These are phyloP conservation scores for Colletotrichum spaethianum DNA, from an alignment of 2,329 filamentous ascomycete genomes.

Conservation along the genomic window DNA sequence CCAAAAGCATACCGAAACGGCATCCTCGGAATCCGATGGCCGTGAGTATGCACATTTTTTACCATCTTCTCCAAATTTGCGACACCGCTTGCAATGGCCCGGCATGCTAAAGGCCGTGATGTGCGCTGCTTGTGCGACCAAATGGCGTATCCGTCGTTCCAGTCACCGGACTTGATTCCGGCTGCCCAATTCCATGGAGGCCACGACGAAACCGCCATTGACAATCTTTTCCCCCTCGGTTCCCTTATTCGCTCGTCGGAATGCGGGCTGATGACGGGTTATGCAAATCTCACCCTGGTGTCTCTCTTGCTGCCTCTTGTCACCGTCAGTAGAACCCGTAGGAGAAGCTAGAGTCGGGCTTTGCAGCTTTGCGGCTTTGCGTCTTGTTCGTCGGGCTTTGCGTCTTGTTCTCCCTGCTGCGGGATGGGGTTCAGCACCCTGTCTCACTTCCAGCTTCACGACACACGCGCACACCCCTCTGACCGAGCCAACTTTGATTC, in stretches of 20 bases:
- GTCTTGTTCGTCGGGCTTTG: constrained; percentile 1
- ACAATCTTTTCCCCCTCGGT: constrained; percentile 1
- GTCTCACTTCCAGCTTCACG: constrained; percentile 27
- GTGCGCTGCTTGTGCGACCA: background rate
- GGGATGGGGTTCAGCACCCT: background rate
- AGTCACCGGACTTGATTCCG: constrained; percentile 20
- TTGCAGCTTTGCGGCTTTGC: too few relatives aligned
- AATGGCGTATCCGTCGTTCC: constrained; percentile 13
- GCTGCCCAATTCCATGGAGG: constrained; percentile 18
- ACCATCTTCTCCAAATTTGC: background rate
- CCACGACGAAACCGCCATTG: constrained; percentile 17
- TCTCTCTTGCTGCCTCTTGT: constrained; percentile 9
- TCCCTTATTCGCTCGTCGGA: constrained; percentile 12
- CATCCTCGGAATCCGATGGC: constrained; percentile 12
- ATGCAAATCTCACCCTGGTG: constrained; percentile 10
- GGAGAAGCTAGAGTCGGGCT: background rate
- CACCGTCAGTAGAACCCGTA: background rate
- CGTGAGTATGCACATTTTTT: background rate
- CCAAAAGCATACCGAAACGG: background rate
- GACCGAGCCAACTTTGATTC: constrained; percentile 10
- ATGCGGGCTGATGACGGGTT: constrained; percentile 11
- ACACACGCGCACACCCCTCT: background rate
- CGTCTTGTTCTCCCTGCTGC: constrained; percentile 4
- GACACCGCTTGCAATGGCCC: constrained; percentile 1
- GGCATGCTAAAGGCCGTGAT: background rate